Evolutionary conservation across 2,329 filamentous ascomycete genomes (phyloP), one percentile per base, ranked within the genome.

Genomic region (Claviceps maximensis): DNA sequence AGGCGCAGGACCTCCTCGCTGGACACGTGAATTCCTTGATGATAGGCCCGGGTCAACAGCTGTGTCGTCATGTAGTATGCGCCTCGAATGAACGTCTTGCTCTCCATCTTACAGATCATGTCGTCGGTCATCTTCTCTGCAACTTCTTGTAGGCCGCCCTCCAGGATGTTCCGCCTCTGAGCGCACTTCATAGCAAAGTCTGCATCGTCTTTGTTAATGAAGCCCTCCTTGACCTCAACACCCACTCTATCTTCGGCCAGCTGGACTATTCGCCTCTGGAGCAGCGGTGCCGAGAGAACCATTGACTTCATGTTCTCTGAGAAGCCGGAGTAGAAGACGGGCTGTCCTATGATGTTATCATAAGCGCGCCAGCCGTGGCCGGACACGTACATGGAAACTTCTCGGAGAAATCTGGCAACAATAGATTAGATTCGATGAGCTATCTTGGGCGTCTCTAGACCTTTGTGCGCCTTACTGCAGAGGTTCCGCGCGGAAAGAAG

Each of bases 31-130:
- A 98, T 95, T 10, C 88, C 93, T 72, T 97, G 91, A 63, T 97
- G 89, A 67, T 98, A 98, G 6, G 93, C 91, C 56, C 93, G 76
- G 4, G 91, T 94, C 56, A 97, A 74, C 47, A 97, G 75, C 69
- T 97, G 91, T 1, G 90, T 95, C 48, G 76, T 76, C 41, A 95
- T 65, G 66, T 96, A 98, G 66, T 97, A 97, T 47, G 93, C 91
- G 25, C 88, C 82, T 49, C 93, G 77, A 60, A 98, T 95, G 64
- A 97, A 97, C 2, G 80, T 74, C 65, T 90, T 94, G 74, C 86
- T 94, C 69, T 98, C 93, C 77, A 97, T 91, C 71, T 98, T 98
- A 78, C 91, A 97, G 57, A 98, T 96, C 93, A 98, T 97, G 57
- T 85, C 82, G 64, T 95, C 89, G 25, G 89, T 88, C 78, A 93